These are phyloP conservation scores for Purpureocillium takamizusanense DNA, from an alignment of 2,329 filamentous ascomycete genomes.

Conservation along the genomic window DNA sequence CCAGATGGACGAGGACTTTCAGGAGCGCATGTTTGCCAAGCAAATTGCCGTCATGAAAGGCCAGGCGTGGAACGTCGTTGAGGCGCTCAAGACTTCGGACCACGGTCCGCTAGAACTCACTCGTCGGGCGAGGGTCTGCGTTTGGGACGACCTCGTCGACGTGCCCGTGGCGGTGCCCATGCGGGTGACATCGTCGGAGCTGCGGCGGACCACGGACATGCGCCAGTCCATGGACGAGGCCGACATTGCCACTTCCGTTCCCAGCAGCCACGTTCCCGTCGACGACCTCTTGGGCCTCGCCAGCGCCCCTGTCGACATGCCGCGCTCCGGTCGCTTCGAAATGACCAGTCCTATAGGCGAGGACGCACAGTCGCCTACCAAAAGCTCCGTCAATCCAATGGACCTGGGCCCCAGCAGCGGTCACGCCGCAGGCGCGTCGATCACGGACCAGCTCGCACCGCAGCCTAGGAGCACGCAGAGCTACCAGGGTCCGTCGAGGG, in stretches of 20 bases:
- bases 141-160: conserved; percentile 97
- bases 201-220: conserved; percentile 54
- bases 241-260: conserved; percentile 58
- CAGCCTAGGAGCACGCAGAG: conserved; percentile 15
- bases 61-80: conserved; percentile 98
- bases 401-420: conserved; percentile 4
- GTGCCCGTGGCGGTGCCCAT: conserved; percentile 91
- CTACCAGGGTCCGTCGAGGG: conserved; percentile 31
- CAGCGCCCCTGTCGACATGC: conserved; percentile 54
- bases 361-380: conserved; percentile 29
- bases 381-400: conserved; percentile 12
- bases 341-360: conserved; percentile 39
- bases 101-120: conserved; percentile 93
- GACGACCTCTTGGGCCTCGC: conserved; percentile 63
- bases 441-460: neutral
- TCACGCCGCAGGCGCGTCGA: conserved; percentile 5
- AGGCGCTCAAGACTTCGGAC: conserved; percentile 86
- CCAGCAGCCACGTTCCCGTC: conserved; percentile 22
- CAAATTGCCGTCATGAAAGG: conserved; percentile 99
- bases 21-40: conserved; percentile 97
- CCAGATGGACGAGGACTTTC: conserved; percentile 87
- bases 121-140: conserved; percentile 79
- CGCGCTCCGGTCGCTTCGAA: conserved; percentile 69
- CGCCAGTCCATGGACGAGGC: conserved; percentile 61
- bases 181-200: conserved; percentile 75